A percentile compares a stretch with the other conserved stretches of the same genome.
Evolutionary conservation across 2,329 filamentous ascomycete genomes (phyloP).

Genomic region (Huntiella decipiens): DNA sequence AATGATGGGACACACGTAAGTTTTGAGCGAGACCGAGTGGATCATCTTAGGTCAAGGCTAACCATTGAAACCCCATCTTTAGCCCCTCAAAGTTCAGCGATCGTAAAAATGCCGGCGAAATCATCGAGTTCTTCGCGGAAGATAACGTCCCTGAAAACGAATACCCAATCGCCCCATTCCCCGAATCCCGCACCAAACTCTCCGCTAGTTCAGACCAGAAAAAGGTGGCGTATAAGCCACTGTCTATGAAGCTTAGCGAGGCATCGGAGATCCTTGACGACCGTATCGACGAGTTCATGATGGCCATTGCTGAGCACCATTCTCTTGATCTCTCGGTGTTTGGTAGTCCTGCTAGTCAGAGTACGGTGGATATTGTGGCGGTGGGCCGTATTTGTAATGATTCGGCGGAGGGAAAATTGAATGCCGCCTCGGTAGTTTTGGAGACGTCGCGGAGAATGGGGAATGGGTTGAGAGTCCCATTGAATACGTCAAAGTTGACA

Average conservation of each 20-base stretch:
- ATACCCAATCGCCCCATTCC: constrained; percentile 49
- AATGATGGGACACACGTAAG: constrained; percentile 4
- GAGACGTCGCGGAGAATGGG: constrained; percentile 76
- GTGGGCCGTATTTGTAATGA: constrained; percentile 87
- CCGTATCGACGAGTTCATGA: constrained; percentile 74
- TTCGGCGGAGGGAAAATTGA: constrained; percentile 67
- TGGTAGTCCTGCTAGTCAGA: constrained; percentile 69
- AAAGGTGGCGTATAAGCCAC: constrained; percentile 77
- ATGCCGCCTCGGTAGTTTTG: constrained; percentile 65
- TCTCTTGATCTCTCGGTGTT: constrained; percentile 62
- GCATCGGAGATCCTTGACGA: constrained; percentile 88
- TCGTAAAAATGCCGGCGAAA: constrained; percentile 60
- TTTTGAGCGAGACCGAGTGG: background rate
- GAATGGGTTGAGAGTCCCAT: constrained; percentile 59
- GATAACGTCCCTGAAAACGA: constrained; percentile 47
- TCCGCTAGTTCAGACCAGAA: constrained; percentile 75
- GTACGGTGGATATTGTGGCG: constrained; percentile 70
- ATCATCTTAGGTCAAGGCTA: background rate
- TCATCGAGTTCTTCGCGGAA: constrained; percentile 53
- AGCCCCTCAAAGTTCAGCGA: constrained; percentile 52
- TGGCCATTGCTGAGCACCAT: constrained; percentile 55
- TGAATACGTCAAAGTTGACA: constrained; percentile 50
- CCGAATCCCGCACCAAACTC: constrained; percentile 63
- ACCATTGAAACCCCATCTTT: background rate
- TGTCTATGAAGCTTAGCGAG: constrained; percentile 88